phyloP scores from a whole-genome alignment of 306 rosid species.

The Prunus salicina region DNA sequence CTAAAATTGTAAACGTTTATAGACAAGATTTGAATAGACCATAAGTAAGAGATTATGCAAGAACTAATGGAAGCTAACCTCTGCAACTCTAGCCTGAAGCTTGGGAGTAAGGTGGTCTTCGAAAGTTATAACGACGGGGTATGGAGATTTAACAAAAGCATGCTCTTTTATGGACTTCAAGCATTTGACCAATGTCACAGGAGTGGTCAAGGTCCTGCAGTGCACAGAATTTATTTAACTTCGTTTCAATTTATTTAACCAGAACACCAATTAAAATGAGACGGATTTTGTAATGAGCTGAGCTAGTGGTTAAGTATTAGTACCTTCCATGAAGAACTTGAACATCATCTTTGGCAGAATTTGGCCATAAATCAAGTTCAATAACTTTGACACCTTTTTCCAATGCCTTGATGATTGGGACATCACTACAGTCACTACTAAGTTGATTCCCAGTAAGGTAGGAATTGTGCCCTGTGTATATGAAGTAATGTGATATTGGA shows the following conservation, averaged over 20 bases:
- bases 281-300: background rate
- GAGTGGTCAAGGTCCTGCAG: conserved; percentile 83
- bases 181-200: conserved; percentile 73
- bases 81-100: conserved; percentile 88
- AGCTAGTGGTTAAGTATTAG: background rate
- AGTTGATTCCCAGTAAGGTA: conserved; percentile 95
- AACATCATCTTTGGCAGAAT: conserved; percentile 64
- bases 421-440: conserved; percentile 84
- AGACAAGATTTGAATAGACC: background rate
- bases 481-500: conserved; percentile 92
- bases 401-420: conserved; percentile 74
- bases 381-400: conserved; percentile 69
- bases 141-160: conserved; percentile 77
- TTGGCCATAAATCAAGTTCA: conserved; percentile 94
- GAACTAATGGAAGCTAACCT: conserved; percentile 38
- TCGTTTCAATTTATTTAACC: background rate
- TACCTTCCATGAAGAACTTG: conserved; percentile 91
- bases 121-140: conserved; percentile 80
- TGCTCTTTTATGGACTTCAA: conserved; percentile 77
- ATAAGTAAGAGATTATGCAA: no score
- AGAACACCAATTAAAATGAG: background rate
- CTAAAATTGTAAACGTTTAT: background rate
- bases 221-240: conserved; percentile 2
- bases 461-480: conserved; percentile 97
- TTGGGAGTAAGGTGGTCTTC: conserved; percentile 83